Evolutionary conservation across 2,329 filamentous ascomycete species (phyloP).

Genomic region (Hypoxylon sp.): DNA sequence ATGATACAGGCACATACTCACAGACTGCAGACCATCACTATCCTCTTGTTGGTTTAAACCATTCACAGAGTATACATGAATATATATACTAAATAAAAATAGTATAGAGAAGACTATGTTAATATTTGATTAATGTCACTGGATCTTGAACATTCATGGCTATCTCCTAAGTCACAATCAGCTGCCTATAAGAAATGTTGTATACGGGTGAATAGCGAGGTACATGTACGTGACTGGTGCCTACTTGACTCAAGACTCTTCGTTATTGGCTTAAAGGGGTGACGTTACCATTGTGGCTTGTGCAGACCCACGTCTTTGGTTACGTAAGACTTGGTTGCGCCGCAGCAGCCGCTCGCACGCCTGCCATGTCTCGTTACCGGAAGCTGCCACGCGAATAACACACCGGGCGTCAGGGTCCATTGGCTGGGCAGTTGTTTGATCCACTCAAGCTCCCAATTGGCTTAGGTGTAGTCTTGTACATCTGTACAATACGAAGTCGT

Average conservation of each 20-base stretch:
- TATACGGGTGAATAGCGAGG: background rate
- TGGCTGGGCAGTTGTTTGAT: slow-evolving; percentile 19
- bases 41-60: background rate
- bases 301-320: slow-evolving; percentile 6
- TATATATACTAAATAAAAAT: background rate
- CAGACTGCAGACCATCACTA: background rate
- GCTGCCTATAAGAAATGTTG: background rate
- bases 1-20: no score
- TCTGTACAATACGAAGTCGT: slow-evolving; percentile 42
- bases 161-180: background rate
- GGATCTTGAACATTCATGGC: background rate
- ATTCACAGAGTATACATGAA: background rate
- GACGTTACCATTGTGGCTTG: slow-evolving; percentile 40
- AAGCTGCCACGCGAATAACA: slow-evolving; percentile 24
- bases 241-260: slow-evolving; percentile 11
- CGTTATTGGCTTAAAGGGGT: slow-evolving; percentile 28
- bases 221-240: background rate
- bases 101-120: no score
- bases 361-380: slow-evolving; percentile 5
- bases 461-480: slow-evolving; percentile 34
- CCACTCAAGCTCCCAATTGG: slow-evolving; percentile 40
- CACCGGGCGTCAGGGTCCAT: slow-evolving; percentile 3
- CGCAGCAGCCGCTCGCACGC: slow-evolving; percentile 8
- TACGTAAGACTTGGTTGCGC: slow-evolving; percentile 28
- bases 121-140: no score